phyloP scores from a whole-genome alignment of 2,329 filamentous ascomycete genomes.

The Hypoxylon rubiginosum region DNA sequence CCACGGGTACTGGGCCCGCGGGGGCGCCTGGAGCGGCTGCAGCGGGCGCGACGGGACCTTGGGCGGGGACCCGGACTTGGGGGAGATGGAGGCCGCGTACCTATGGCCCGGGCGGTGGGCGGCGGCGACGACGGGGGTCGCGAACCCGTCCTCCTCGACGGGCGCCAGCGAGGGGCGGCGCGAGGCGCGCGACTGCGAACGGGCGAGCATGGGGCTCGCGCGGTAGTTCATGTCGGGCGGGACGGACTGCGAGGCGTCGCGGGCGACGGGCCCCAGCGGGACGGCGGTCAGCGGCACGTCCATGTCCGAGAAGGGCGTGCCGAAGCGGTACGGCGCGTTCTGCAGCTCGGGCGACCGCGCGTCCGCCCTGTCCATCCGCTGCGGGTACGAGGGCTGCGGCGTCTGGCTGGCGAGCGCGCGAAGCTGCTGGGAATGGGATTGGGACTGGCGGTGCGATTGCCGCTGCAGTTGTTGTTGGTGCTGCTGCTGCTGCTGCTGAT shows the following conservation, averaged over 20 bases:
- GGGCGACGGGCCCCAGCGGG: slow-evolving; percentile 77
- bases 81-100: slow-evolving; percentile 54
- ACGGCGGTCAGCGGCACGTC: slow-evolving; percentile 86
- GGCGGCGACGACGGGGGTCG: slow-evolving; percentile 56
- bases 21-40: slow-evolving; percentile 64
- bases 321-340: slow-evolving; percentile 78
- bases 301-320: slow-evolving; percentile 91
- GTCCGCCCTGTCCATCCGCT: slow-evolving; percentile 66
- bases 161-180: slow-evolving; percentile 78
- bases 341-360: slow-evolving; percentile 68
- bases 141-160: slow-evolving; percentile 72
- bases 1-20: slow-evolving; percentile 69
- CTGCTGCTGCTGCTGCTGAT: slow-evolving; percentile 39
- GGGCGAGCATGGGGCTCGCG: slow-evolving; percentile 51
- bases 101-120: no score
- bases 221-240: slow-evolving; percentile 93
- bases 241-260: slow-evolving; percentile 89
- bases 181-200: slow-evolving; percentile 69
- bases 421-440: slow-evolving; percentile 41
- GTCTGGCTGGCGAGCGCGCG: slow-evolving; percentile 42
- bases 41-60: slow-evolving; percentile 49
- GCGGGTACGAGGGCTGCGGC: slow-evolving; percentile 58
- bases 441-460: slow-evolving; percentile 38
- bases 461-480: slow-evolving; percentile 41
- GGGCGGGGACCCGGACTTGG: slow-evolving; percentile 51